Conservation (phyloP, 2,329 filamentous ascomycete species). For the Catunica adiposa region DNA sequence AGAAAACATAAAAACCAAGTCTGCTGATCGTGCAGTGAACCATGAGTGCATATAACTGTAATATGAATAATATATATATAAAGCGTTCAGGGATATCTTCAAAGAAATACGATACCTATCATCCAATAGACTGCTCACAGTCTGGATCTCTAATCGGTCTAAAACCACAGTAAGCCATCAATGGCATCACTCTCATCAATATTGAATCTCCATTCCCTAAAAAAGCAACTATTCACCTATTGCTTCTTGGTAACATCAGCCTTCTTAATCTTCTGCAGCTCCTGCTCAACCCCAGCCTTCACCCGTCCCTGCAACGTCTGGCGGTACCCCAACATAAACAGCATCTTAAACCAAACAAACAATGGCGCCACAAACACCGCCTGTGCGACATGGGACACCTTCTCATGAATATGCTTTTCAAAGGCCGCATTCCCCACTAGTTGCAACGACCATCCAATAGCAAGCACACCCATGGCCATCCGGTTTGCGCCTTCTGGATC, state of each 20-base stretch:
- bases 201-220: not conserved
- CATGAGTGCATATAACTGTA: not conserved
- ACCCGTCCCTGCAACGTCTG: conserved; percentile 72
- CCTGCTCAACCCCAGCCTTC: conserved; percentile 55
- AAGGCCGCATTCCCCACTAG: conserved; percentile 84
- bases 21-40: not conserved
- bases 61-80: conserved; percentile 4
- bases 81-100: conserved; percentile 1
- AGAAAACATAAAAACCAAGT: not conserved
- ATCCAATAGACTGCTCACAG: not conserved
- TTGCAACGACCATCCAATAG: conserved; percentile 70
- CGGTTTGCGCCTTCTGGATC: conserved; percentile 33
- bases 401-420: conserved; percentile 43
- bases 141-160: no score
- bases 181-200: not conserved
- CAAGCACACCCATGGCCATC: conserved; percentile 47
- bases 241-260: not conserved
- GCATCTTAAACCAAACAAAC: conserved; percentile 89
- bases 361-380: conserved; percentile 85
- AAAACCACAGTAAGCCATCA: no score
- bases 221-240: not conserved
- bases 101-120: not conserved
- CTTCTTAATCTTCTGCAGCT: conserved; percentile 54
- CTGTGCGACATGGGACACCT: conserved; percentile 75
- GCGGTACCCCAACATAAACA: conserved; percentile 83